Evolutionary conservation across 768 basidiomycete species (phyloP).

Genomic region (Pleurotus djamor): DNA sequence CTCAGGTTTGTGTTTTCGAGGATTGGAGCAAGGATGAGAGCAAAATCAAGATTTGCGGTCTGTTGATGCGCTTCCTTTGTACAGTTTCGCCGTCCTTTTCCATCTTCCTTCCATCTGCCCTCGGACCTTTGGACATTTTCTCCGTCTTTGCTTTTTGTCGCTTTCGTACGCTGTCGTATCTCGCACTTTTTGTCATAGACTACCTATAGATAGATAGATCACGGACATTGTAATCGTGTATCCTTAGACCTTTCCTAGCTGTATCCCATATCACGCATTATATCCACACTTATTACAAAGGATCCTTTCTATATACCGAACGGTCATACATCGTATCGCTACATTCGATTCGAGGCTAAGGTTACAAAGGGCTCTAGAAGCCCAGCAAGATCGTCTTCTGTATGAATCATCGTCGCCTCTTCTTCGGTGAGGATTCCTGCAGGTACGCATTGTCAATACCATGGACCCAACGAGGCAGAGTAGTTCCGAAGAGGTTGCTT

Average conservation of each 20-base stretch:
- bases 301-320: not conserved
- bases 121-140: not conserved
- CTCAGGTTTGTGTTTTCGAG: conserved; percentile 44
- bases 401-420: not conserved
- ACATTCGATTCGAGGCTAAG: too few relatives aligned
- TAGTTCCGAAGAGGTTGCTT: conserved; percentile 9
- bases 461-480: not conserved
- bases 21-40: conserved; percentile 42
- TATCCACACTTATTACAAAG: not conserved
- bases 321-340: not conserved
- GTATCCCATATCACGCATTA: too few relatives aligned
- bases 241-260: too few relatives aligned
- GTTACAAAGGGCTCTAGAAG: too few relatives aligned
- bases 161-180: too few relatives aligned
- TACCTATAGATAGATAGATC: too few relatives aligned
- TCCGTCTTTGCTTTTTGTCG: too few relatives aligned
- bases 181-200: too few relatives aligned
- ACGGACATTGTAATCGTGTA: too few relatives aligned
- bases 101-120: not conserved
- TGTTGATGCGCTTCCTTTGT: not conserved
- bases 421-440: conserved; percentile 2
- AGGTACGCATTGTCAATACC: not conserved
- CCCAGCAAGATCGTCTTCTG: too few relatives aligned
- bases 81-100: not conserved
- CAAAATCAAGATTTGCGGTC: conserved; percentile 36